Evolutionary conservation across 352 stramenopile genomes (phyloP).

Genomic region (Globisporangium uncinulatum): DNA sequence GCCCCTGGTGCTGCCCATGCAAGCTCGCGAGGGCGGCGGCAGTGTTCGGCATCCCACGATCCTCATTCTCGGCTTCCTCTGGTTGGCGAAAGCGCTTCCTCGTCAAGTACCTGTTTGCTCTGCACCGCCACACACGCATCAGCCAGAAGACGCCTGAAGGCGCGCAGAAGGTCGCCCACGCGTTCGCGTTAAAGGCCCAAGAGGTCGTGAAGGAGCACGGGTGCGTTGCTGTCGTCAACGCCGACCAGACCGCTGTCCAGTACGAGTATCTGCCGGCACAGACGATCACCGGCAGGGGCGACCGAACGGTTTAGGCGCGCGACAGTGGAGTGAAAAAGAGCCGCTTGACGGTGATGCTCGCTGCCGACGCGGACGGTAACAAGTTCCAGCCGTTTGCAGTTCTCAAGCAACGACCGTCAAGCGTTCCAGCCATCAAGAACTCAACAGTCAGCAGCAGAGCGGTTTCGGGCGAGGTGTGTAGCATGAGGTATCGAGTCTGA

Average conservation of each 20-base stretch:
- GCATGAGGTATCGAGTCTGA: constrained; percentile 9
- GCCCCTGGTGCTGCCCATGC: too few species aligned
- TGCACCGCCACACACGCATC: too few species aligned
- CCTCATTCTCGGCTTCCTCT: too few species aligned
- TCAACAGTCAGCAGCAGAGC: constrained; percentile 14
- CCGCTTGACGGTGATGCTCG: constrained; percentile 13
- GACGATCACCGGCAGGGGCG: constrained; percentile 9
- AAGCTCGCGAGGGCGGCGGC: too few species aligned
- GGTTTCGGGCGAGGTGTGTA: constrained; percentile 24
- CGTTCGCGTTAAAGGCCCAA: too few species aligned
- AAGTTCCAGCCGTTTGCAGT: constrained; percentile 18
- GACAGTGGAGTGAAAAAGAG: constrained; percentile 17
- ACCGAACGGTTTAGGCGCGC: constrained; percentile 16
- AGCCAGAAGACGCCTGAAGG: too few species aligned
- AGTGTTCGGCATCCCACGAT: too few species aligned
- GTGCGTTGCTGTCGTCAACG: constrained; percentile 15
- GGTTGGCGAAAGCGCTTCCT: too few species aligned
- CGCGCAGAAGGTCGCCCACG: too few species aligned
- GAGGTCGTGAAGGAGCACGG: constrained; percentile 6
- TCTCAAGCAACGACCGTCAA: constrained; percentile 12
- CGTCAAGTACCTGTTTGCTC: too few species aligned
- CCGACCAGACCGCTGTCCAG: constrained; percentile 17
- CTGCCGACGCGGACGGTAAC: constrained; percentile 6
- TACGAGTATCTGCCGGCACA: constrained; percentile 21
- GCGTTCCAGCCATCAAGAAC: constrained; percentile 1